A percentile compares a stretch with the other conserved stretches of the same genome.
Conservation (phyloP, 352 stramenopile genomes). For the Peronosclerospora sorghi region DNA sequence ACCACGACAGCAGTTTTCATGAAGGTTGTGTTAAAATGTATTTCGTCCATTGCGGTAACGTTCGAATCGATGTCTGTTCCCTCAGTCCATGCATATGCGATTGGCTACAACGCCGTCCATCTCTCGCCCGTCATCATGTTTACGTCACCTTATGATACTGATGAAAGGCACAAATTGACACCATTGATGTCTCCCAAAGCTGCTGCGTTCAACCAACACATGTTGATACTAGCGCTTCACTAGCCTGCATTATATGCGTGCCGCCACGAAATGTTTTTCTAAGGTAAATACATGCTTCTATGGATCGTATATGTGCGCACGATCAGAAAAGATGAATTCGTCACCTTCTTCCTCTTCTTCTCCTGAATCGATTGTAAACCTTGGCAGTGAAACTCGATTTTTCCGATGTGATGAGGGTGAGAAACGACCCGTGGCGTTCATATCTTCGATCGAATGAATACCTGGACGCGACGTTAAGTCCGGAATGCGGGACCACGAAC, state of each 20-base stretch:
- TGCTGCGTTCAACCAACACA: conserved; percentile 44
- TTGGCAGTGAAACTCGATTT: conserved; percentile 15
- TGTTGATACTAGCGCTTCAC: conserved; percentile 3
- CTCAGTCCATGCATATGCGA: conserved; percentile 28
- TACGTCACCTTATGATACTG: conserved; percentile 22
- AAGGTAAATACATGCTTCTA: neutral
- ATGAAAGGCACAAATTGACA: conserved; percentile 32
- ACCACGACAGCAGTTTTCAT: neutral
- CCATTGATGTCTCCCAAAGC: conserved; percentile 21
- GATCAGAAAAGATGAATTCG: neutral
- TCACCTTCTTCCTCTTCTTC: conserved; percentile 22
- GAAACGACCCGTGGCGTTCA: conserved; percentile 5
- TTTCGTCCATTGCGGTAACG: conserved; percentile 35
- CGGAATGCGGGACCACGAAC: conserved; percentile 47
- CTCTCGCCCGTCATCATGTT: conserved; percentile 47
- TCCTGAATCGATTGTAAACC: conserved; percentile 37
- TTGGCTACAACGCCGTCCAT: conserved; percentile 53
- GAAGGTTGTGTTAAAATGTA: neutral
- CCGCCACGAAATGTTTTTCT: neutral
- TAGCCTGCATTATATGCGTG: no score
- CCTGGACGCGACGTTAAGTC: conserved; percentile 15
- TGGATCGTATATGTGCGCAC: neutral
- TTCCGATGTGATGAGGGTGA: conserved; percentile 9
- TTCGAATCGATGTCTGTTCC: conserved; percentile 36
- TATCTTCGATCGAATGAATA: conserved; percentile 12